Base-by-base conservation (phyloP, 2,329 filamentous ascomycete genomes). In the Aspergillus intermedius region DNA sequence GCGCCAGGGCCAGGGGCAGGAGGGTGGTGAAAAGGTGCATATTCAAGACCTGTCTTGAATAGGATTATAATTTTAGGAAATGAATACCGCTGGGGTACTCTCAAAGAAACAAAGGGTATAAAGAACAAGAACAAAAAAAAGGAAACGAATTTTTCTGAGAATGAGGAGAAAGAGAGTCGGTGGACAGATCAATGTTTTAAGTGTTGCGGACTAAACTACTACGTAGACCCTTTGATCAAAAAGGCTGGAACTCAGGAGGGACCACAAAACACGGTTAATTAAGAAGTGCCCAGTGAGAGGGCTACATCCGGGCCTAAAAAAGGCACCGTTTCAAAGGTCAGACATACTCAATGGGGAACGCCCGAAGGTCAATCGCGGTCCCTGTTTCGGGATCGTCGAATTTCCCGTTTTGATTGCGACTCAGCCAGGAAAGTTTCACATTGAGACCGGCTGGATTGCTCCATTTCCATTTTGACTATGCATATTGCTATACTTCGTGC, bases 1-100 rank as follows among this genome's bases (percentile, higher is more conserved):
- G 49, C 25, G 48, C 48, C 48, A 49, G 9, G 9, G 44, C 3
- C 37, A 46, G n/a, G 13, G 44, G 48, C 9, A 46, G n/a, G 19
- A 49, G 15, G 5, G 22, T 44, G 30, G 12, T 44, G 22, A 13
- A 43, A 28, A 43, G 10, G 5, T 22, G 17, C 37, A 40, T 40
- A 40, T 40, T 22, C 37, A 40, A 40, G 37, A 40, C 37, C 37
- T 21, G 37, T 40, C 37, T 40, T 40, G 37, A 40, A 40, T 40
- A 40, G 17, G 10, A 30, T 30, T 30, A 30, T 17, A 40, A 40
- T 21, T 22, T 12, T 19, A 21, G 37, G 8, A 5, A 40, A 12
- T 19, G 19, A 12, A 19, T 40, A 40, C 37, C 37, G 10, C 37
- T 40, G 37, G 34, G n/a, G 37, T 40, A 30, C 12, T 30, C 9